A percentile compares a stretch with the other conserved stretches of the same genome.
Conservation (phyloP, 1,284 basidiomycete genomes). For the Boletus albobrunnescens region DNA sequence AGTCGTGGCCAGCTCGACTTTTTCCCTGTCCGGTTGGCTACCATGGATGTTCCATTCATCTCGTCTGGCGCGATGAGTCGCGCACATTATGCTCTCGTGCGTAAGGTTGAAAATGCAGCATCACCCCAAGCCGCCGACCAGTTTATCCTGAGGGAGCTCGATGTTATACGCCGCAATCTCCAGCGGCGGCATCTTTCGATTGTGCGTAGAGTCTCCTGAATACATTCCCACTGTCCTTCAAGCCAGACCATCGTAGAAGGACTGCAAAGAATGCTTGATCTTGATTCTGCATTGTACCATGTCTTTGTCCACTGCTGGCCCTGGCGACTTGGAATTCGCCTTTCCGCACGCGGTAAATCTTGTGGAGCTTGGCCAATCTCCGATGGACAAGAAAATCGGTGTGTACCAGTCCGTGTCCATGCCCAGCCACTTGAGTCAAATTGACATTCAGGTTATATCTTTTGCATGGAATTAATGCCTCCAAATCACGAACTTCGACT, state of each 20-base stretch:
- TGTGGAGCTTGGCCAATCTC: slow-evolving; percentile 57
- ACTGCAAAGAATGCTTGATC: slow-evolving; percentile 59
- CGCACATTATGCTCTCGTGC: slow-evolving; percentile 67
- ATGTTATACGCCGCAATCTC: slow-evolving; percentile 50
- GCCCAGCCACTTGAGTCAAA: background rate
- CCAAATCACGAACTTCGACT: slow-evolving; percentile 62
- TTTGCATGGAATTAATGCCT: slow-evolving; percentile 69
- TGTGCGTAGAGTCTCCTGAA: slow-evolving; percentile 39
- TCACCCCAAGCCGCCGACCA: slow-evolving; percentile 56
- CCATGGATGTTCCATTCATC: slow-evolving; percentile 69
- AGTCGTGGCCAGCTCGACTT: background rate
- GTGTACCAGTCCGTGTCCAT: slow-evolving; percentile 7
- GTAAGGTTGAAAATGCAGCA: slow-evolving; percentile 58
- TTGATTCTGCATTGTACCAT: slow-evolving; percentile 66
- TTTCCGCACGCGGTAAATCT: slow-evolving; percentile 68
- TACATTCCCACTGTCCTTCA: slow-evolving; percentile 7
- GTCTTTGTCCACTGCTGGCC: slow-evolving; percentile 40
- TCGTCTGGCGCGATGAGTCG: slow-evolving; percentile 72
- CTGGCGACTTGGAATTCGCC: slow-evolving; percentile 56
- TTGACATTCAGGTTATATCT: slow-evolving; percentile 57
- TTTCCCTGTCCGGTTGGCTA: background rate
- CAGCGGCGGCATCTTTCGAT: slow-evolving; percentile 44
- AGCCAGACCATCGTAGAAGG: slow-evolving; percentile 39
- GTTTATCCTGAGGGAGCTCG: slow-evolving; percentile 53
- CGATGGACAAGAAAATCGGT: slow-evolving; percentile 71